Evolutionary conservation across 805 yeast genomes (phyloP).

Genomic region (Kregervanrija pseudodelftensis): DNA sequence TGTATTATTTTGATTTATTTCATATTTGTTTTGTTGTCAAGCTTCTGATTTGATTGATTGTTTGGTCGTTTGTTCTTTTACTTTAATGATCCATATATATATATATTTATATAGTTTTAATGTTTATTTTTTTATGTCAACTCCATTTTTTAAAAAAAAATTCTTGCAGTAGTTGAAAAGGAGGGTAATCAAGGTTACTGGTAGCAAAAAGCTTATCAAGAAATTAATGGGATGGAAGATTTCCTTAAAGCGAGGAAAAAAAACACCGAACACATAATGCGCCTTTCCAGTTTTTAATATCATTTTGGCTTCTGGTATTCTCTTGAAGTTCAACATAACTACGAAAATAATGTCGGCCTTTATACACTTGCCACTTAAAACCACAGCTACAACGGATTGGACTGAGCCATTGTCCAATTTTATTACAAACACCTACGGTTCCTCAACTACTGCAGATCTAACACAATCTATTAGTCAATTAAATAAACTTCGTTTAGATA

Average conservation of each 20-base stretch:
- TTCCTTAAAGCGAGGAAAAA: too few species aligned
- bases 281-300: not conserved
- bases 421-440: constrained; percentile 57
- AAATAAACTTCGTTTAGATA: constrained; percentile 53
- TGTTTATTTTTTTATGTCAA: too few species aligned
- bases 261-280: not conserved
- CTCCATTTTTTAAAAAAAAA: too few species aligned
- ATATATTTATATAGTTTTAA: too few species aligned
- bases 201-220: too few species aligned
- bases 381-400: constrained; percentile 63
- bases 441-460: constrained; percentile 39
- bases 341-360: constrained; percentile 19
- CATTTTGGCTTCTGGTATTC: constrained; percentile 35
- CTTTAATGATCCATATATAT: too few species aligned
- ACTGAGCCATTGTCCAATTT: constrained; percentile 48
- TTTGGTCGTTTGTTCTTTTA: too few species aligned
- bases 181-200: too few species aligned
- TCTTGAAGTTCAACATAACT: constrained; percentile 47
- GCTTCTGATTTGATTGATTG: too few species aligned
- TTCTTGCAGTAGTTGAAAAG: too few species aligned
- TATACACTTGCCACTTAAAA: constrained; percentile 29
- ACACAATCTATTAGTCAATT: constrained; percentile 47
- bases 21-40: not conserved
- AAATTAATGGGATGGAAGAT: not conserved
- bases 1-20: not conserved